phyloP scores from a whole-genome alignment of 768 basidiomycete species.

The Calocybe cyanea region DNA sequence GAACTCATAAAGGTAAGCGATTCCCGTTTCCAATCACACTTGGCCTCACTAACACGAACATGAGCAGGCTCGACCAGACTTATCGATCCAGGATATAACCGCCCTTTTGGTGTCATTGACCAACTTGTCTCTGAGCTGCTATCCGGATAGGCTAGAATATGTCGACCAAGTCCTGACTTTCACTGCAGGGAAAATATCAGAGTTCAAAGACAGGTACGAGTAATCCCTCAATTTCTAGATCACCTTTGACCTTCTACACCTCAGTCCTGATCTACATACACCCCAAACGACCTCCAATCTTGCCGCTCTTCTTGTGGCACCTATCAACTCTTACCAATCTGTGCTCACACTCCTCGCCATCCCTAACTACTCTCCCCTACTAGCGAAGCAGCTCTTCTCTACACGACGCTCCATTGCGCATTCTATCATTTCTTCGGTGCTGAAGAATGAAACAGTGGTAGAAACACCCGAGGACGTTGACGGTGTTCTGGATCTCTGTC shows the following conservation, averaged over 20 bases:
- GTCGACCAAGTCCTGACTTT: conserved; percentile 94
- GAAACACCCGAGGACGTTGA: conserved; percentile 93
- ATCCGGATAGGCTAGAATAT: conserved; percentile 95
- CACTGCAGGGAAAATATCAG: conserved; percentile 80
- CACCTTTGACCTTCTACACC: conserved; percentile 4
- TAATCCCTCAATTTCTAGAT: too few species aligned
- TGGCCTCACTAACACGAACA: neutral
- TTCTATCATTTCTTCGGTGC: conserved; percentile 87
- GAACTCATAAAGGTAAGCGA: conserved; percentile 84
- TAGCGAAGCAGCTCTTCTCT: conserved; percentile 82
- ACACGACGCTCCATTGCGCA: conserved; percentile 92
- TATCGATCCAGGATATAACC: conserved; percentile 96
- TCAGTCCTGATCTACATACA: conserved; percentile 83
- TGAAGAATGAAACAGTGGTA: conserved; percentile 96
- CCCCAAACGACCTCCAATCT: conserved; percentile 87
- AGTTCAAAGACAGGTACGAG: conserved; percentile 71
- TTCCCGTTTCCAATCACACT: neutral
- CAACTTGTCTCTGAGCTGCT: conserved; percentile 94
- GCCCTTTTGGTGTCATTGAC: conserved; percentile 93
- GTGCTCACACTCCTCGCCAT: conserved; percentile 96
- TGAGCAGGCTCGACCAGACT: conserved; percentile 86
- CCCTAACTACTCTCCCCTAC: conserved; percentile 81
- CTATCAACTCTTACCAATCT: conserved; percentile 94
- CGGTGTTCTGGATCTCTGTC: conserved; percentile 89
- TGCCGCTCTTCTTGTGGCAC: conserved; percentile 87